These are phyloP conservation scores for Cucumis sativus DNA, from an alignment of 306 rosid genomes.

Conservation along the genomic window Cucumber_9930_V3 NC_026656.2:865001-865500, in stretches of 20 bases:
- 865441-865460: not conserved
- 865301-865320: not conserved
- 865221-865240: not conserved
- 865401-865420: not conserved
- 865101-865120: conserved; percentile 80
- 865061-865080: conserved; percentile 87
- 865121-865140: conserved; percentile 96
- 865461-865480: not conserved
- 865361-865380: not conserved
- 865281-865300: not conserved
- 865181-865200: conserved; percentile 27
- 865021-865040: conserved; percentile 80
- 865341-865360: not conserved
- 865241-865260: not conserved
- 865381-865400: not conserved
- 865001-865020: conserved; percentile 68
- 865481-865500: no score
- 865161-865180: conserved; percentile 50
- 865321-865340: not conserved
- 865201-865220: not conserved
- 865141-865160: conserved; percentile 88
- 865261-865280: not conserved
- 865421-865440: not conserved
- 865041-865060: conserved; percentile 64
- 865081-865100: conserved; percentile 83